A percentile compares a stretch with the other conserved stretches of the same genome.
These are phyloP conservation scores for Mucor circinelloides DNA, from an alignment of 371 early-diverging fungal species.

Conservation along the genomic window DNA sequence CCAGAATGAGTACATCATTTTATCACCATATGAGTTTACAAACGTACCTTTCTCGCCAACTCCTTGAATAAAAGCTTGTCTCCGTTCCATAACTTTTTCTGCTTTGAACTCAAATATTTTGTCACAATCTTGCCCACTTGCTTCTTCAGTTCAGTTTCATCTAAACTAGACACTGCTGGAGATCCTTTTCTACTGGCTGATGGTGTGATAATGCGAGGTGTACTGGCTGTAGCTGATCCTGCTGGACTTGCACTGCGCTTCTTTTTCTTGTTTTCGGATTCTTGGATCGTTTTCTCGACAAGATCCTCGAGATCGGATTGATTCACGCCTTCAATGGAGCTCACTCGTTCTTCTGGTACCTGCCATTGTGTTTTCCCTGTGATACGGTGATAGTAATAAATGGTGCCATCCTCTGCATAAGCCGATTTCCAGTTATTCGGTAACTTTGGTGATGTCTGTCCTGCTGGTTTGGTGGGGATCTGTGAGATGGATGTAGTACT, in stretches of 20 bases:
- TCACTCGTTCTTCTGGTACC: conserved; percentile 33
- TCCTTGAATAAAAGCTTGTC: conserved; percentile 56
- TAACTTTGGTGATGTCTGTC: conserved; percentile 11
- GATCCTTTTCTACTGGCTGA: conserved; percentile 7
- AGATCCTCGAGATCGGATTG: conserved; percentile 34
- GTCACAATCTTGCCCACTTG: conserved; percentile 50
- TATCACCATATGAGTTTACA: too few species aligned
- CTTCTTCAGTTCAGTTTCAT: conserved; percentile 45
- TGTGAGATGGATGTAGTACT: background rate
- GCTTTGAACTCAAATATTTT: conserved; percentile 39
- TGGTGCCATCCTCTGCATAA: conserved; percentile 33
- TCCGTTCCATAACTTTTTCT: conserved; percentile 40
- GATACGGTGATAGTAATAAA: conserved; percentile 42
- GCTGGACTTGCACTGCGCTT: conserved; percentile 22
- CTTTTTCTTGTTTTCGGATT: conserved; percentile 24
- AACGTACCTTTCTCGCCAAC: conserved; percentile 51
- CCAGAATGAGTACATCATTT: too few species aligned
- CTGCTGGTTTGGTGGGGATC: background rate
- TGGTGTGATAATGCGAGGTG: conserved; percentile 13
- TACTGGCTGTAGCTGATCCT: conserved; percentile 3
- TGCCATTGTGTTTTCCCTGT: conserved; percentile 44
- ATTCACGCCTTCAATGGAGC: conserved; percentile 42
- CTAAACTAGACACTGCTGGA: background rate
- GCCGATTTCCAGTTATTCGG: conserved; percentile 37
- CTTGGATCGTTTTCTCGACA: conserved; percentile 32